Evolutionary conservation across 2,329 filamentous ascomycete genomes (phyloP).

Genomic region (Talaromyces piceae): DNA sequence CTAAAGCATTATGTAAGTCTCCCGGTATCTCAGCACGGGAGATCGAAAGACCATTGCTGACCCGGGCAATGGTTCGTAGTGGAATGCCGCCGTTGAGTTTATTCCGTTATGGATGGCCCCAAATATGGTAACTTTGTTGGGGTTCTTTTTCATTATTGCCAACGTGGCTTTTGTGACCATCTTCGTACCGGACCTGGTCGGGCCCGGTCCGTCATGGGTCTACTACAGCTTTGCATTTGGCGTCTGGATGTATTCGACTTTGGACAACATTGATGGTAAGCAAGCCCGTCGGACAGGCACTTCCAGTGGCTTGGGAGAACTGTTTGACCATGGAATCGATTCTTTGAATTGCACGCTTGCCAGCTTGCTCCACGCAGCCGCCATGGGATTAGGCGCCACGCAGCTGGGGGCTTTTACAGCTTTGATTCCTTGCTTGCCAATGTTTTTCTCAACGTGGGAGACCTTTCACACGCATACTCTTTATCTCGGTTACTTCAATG

Average conservation of each 20-base stretch:
- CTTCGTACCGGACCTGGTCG: conserved; percentile 81
- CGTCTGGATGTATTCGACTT: conserved; percentile 97
- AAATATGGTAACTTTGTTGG: conserved; percentile 93
- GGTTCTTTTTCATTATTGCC: conserved; percentile 85
- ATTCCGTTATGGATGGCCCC: conserved; percentile 94
- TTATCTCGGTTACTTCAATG: conserved; percentile 94
- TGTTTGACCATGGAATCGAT: conserved; percentile 98
- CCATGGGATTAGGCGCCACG: conserved; percentile 82
- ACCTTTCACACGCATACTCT: conserved; percentile 98
- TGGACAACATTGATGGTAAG: conserved; percentile 99
- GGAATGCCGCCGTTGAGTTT: conserved; percentile 91
- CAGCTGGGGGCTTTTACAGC: conserved; percentile 85
- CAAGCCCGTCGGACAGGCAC: conserved; percentile 92
- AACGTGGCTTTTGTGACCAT: conserved; percentile 72
- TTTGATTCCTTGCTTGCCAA: conserved; percentile 81
- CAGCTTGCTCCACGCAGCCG: conserved; percentile 81
- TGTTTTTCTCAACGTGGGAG: conserved; percentile 99
- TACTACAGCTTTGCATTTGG: conserved; percentile 95
- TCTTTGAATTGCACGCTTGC: conserved; percentile 94
- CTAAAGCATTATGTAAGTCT: conserved; percentile 81
- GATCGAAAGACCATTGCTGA: neutral
- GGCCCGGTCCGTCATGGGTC: conserved; percentile 82
- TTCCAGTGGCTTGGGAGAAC: conserved; percentile 86
- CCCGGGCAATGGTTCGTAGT: conserved; percentile 48
- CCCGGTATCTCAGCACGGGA: neutral